Conservation (phyloP, 108 stramenopile genomes). For the Skeletonema menzelii region DNA sequence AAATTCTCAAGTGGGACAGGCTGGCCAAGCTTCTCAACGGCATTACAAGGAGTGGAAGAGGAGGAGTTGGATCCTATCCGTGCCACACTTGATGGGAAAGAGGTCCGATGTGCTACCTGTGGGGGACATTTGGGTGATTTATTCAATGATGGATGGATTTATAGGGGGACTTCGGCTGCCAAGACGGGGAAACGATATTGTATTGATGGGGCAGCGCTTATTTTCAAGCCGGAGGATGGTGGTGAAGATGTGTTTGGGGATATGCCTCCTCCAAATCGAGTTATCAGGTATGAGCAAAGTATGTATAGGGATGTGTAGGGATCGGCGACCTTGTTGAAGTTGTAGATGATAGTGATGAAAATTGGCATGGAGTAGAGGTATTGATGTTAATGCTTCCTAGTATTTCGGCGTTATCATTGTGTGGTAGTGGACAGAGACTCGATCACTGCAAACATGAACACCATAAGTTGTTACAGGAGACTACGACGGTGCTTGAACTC, state of each 20-base stretch:
- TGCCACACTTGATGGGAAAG: conserved; percentile 31
- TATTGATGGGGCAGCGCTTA: conserved; percentile 25
- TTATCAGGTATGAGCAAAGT: conserved; percentile 2
- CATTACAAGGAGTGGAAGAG: conserved; percentile 44
- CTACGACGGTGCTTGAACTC: too few species aligned
- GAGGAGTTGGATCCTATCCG: conserved; percentile 31
- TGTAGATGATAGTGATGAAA: too few species aligned
- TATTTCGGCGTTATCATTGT: too few species aligned
- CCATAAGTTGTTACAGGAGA: too few species aligned
- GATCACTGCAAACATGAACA: too few species aligned
- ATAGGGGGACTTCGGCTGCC: conserved; percentile 21
- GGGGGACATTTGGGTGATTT: conserved; percentile 64
- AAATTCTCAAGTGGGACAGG: conserved; percentile 64
- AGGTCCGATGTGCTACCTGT: conserved; percentile 52
- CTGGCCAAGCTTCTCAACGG: conserved; percentile 55
- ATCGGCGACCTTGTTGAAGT: too few species aligned
- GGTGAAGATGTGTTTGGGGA: conserved; percentile 5
- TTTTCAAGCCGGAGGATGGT: conserved; percentile 14
- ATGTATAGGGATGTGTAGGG: background rate
- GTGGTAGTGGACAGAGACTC: too few species aligned
- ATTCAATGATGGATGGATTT: conserved; percentile 30
- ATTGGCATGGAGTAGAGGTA: too few species aligned
- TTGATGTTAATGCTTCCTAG: too few species aligned
- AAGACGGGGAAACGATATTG: conserved; percentile 22
- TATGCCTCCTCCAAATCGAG: conserved; percentile 5